Evolutionary conservation across 176 grass and related monocot genomes (phyloP), one percentile per base, ranked within the genome.

Genomic region (Thinopyrum elongatum): DNA sequence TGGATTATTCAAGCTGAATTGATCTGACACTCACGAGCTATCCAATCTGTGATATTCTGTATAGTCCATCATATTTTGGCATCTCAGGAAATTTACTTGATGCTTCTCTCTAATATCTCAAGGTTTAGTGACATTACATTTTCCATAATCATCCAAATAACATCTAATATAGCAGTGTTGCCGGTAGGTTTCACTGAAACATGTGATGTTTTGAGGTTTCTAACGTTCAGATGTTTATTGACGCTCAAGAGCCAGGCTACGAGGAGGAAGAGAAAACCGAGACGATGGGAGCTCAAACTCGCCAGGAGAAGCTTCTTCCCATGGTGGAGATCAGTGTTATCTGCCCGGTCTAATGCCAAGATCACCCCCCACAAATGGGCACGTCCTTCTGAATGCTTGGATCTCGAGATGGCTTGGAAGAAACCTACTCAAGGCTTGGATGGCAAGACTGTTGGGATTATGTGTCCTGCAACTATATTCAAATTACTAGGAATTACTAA

Each of bases 281-380:
- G 79, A 68, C 19, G 27, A 23, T 13, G 42, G 35, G 46, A 81
- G 44, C 79, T 16, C 9, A 46, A 16, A 68, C 31, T 33, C 63
- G 29, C 17, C 19, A 81, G 62, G 41, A 81, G 46, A 29, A 68
- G 62, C 31, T 68, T 81, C 28, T 68, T 68, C n/a, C 63, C 79
- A 15, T 53, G 30, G 29, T 81, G 79, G 63, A 81, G 63, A 23
- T 81, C 79, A 23, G 41, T 81, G 6, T 68, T 81, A 15, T 51
- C 21, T 49, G 44, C 63, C 6, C 10, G 69, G 11, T 41, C 5
- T 41, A 35, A 5, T 3, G 67, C 2, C 19, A 70, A 1, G 68
- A 35, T 41, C 34, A 71, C 3, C 36, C 35, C 67, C 19, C 3
- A 4, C 4, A 38, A 2, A 36, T 38, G 33, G 19, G 33, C 10